Evolutionary conservation across 2,329 filamentous ascomycete genomes (phyloP).

Genomic region (Nigrospora oryzae): DNA sequence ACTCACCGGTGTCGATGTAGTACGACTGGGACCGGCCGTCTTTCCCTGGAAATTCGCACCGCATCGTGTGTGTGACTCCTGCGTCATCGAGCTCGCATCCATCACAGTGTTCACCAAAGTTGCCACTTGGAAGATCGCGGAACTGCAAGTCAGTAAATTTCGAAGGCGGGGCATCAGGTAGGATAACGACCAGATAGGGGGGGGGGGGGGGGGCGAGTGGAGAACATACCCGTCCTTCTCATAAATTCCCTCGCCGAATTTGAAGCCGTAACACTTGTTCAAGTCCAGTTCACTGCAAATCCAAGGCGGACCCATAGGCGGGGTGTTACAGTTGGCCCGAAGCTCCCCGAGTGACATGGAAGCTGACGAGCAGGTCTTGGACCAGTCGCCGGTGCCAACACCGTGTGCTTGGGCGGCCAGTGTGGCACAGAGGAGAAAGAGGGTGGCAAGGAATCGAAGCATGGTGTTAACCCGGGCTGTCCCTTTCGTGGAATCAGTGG

Average conservation of each 20-base stretch:
- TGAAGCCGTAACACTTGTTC: not conserved
- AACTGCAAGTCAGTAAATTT: not conserved
- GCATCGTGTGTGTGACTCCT: not conserved
- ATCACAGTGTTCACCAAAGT: not conserved
- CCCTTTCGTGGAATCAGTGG: too few relatives aligned
- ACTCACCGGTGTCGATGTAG: not conserved
- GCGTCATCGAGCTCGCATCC: not conserved
- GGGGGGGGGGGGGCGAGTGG: not conserved
- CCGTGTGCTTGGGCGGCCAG: not conserved
- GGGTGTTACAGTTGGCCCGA: not conserved
- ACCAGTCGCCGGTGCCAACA: not conserved
- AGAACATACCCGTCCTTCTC: not conserved
- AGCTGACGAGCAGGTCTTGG: not conserved
- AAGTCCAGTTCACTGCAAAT: constrained; percentile 1
- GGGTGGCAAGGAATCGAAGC: not conserved
- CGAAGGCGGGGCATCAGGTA: too few relatives aligned
- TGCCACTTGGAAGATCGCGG: not conserved
- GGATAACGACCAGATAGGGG: not conserved
- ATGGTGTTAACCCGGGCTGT: too few relatives aligned
- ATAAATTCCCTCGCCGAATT: not conserved
- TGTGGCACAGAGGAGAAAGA: not conserved
- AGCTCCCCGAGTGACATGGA: not conserved
- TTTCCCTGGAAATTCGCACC: not conserved
- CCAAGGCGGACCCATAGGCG: constrained; percentile 2
- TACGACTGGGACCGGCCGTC: too few relatives aligned